Evolutionary conservation across 1,284 basidiomycete species (phyloP).

Genomic region (Neotropicomus parvogracilis): DNA sequence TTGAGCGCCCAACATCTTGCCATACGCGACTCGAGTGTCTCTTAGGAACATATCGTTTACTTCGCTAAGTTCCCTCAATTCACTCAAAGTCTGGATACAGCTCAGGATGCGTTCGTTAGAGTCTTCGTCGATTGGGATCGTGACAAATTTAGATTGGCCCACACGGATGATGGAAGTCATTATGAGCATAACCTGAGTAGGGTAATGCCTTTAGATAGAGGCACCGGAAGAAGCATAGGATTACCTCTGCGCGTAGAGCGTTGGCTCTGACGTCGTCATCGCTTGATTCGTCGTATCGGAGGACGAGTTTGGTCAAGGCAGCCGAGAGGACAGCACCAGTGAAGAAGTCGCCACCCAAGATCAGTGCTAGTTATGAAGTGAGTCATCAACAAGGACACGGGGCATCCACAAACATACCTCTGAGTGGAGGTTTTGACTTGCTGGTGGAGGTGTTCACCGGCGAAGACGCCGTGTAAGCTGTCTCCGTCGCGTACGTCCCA

Average conservation of each 20-base stretch:
- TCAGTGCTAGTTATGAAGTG: constrained; percentile 52
- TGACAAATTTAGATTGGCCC: constrained; percentile 93
- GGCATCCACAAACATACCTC: constrained; percentile 45
- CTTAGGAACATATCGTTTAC: constrained; percentile 87
- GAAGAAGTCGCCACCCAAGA: constrained; percentile 96
- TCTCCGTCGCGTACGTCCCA: constrained; percentile 97
- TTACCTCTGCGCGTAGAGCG: constrained; percentile 80
- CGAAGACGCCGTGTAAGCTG: constrained; percentile 76
- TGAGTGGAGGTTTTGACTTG: constrained; percentile 88
- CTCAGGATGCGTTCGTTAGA: constrained; percentile 95
- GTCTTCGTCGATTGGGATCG: constrained; percentile 95
- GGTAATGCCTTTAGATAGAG: not conserved
- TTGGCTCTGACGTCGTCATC: constrained; percentile 62
- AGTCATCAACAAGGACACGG: not conserved
- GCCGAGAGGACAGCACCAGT: constrained; percentile 89
- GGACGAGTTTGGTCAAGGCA: constrained; percentile 88
- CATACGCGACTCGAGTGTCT: constrained; percentile 91
- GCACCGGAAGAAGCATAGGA: not conserved
- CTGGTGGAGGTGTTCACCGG: constrained; percentile 73
- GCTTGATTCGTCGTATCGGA: constrained; percentile 71
- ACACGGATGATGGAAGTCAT: constrained; percentile 97
- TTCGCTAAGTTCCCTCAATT: constrained; percentile 58
- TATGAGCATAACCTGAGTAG: constrained; percentile 84
- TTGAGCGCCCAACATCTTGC: constrained; percentile 90
- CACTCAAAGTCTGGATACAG: constrained; percentile 91